Conservation (phyloP, 2,329 filamentous ascomycete genomes). For the Diaporthe batatas region DNA sequence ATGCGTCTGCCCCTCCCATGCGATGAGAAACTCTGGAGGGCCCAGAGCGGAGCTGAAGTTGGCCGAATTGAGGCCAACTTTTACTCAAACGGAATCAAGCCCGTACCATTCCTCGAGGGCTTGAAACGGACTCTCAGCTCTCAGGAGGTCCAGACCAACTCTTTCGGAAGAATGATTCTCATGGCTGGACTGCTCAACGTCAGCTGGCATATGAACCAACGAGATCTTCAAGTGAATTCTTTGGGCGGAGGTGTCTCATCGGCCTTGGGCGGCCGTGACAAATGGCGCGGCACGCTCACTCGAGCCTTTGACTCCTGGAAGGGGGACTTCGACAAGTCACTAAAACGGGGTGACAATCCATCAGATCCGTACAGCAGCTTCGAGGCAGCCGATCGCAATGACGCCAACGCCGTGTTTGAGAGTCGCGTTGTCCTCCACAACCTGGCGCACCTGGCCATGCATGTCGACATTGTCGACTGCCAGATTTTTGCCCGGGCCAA, state of each 20-base stretch:
- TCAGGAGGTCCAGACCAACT: conserved; percentile 89
- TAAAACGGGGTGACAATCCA: conserved; percentile 70
- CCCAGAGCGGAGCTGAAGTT: conserved; percentile 88
- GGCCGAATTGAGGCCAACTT: conserved; percentile 85
- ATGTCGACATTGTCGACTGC: conserved; percentile 96
- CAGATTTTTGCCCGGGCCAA: conserved; percentile 94
- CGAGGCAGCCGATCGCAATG: conserved; percentile 72
- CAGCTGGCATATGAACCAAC: conserved; percentile 97
- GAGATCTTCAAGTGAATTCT: conserved; percentile 91
- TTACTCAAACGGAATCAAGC: conserved; percentile 84
- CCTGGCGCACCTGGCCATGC: conserved; percentile 96
- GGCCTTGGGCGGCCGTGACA: conserved; percentile 87
- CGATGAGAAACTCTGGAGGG: conserved; percentile 93
- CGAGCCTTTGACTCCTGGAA: conserved; percentile 96
- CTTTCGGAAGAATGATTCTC: conserved; percentile 91
- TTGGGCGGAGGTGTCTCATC: conserved; percentile 79
- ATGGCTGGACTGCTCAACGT: conserved; percentile 96
- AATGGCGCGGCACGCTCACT: conserved; percentile 89
- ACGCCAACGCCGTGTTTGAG: conserved; percentile 79
- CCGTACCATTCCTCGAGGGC: conserved; percentile 89
- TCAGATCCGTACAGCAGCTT: conserved; percentile 66
- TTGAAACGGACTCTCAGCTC: conserved; percentile 89
- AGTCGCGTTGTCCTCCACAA: conserved; percentile 91
- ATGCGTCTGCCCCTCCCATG: conserved; percentile 92
- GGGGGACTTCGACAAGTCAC: conserved; percentile 86